Percentiles rank a stretch among this genome's conserved stretches.
These are phyloP conservation scores for Lithohypha guttulata DNA, from an alignment of 2,329 filamentous ascomycete genomes.

Conservation along the genomic window DNA sequence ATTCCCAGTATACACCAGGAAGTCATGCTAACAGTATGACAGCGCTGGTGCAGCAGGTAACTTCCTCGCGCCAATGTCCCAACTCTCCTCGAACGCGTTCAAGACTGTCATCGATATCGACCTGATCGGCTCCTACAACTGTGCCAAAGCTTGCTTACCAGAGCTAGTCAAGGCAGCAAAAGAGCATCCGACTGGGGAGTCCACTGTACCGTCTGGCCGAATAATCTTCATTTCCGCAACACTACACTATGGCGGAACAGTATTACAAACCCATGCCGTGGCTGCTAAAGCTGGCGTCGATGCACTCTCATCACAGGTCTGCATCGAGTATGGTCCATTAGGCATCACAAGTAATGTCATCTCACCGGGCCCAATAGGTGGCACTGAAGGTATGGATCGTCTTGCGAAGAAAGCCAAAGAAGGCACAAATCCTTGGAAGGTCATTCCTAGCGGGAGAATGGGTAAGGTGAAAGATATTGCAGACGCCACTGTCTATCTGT, in stretches of 20 bases:
- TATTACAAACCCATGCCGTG: conserved; percentile 74
- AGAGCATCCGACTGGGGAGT: conserved; percentile 48
- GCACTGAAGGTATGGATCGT: conserved; percentile 71
- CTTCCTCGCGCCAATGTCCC: conserved; percentile 76
- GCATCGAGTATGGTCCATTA: conserved; percentile 77
- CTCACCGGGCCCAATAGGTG: conserved; percentile 71
- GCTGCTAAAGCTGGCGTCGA: conserved; percentile 88
- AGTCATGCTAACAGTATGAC: conserved; percentile 8
- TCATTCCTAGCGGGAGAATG: conserved; percentile 61
- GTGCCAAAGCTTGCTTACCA: conserved; percentile 79
- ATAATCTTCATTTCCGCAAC: conserved; percentile 85
- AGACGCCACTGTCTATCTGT: conserved; percentile 81
- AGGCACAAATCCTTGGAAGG: conserved; percentile 35
- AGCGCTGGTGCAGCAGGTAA: conserved; percentile 93
- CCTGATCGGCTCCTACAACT: conserved; percentile 86
- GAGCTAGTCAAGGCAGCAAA: conserved; percentile 65
- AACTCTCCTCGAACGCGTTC: conserved; percentile 80
- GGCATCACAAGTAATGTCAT: conserved; percentile 83
- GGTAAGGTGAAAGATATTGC: conserved; percentile 78
- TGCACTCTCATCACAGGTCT: conserved; percentile 64
- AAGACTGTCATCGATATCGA: conserved; percentile 95
- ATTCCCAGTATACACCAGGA: too few species aligned
- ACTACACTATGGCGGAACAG: conserved; percentile 78
- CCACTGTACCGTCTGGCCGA: conserved; percentile 57
- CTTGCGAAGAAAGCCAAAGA: conserved; percentile 44